phyloP scores from a whole-genome alignment of 75 land plant genomes.

The Isoetes taiwanensis region DNA sequence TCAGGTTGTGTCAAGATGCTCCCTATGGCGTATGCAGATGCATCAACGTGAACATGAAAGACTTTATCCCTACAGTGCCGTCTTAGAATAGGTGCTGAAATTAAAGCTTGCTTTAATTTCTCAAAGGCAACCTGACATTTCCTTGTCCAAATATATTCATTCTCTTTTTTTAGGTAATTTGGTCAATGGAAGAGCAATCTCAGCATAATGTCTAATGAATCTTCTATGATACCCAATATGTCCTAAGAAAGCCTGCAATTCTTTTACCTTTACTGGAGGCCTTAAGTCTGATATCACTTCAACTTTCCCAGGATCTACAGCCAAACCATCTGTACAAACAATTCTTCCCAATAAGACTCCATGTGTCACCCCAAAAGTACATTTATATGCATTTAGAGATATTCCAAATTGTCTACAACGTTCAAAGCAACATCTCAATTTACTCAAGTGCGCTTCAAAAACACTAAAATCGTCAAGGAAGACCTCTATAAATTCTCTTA shows the following conservation, averaged over 20 bases:
- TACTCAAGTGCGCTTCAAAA: no score
- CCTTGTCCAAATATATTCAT: not conserved
- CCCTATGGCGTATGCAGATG: constrained; percentile 5
- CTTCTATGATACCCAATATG: constrained; percentile 10
- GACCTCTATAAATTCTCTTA: no score
- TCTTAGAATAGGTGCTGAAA: no score
- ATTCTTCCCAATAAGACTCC: constrained; percentile 10
- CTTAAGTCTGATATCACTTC: constrained; percentile 5
- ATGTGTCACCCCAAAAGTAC: not conserved
- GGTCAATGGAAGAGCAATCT: constrained; percentile 10
- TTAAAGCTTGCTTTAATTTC: no score
- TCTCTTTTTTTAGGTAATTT: constrained; percentile 7
- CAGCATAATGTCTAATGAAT: constrained; percentile 10
- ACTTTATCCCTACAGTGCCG: no score
- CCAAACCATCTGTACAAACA: constrained; percentile 5
- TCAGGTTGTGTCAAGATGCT: constrained; percentile 1
- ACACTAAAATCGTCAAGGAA: no score
- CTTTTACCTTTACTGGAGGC: not conserved
- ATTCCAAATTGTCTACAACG: not conserved
- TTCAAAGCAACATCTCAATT: no score
- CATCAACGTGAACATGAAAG: no score
- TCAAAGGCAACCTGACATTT: no score
- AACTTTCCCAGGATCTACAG: constrained; percentile 8
- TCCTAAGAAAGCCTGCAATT: constrained; percentile 14
- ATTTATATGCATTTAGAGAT: not conserved